Conservation (phyloP, 1,284 basidiomycete genomes). For the Leccinum fallax region DNA sequence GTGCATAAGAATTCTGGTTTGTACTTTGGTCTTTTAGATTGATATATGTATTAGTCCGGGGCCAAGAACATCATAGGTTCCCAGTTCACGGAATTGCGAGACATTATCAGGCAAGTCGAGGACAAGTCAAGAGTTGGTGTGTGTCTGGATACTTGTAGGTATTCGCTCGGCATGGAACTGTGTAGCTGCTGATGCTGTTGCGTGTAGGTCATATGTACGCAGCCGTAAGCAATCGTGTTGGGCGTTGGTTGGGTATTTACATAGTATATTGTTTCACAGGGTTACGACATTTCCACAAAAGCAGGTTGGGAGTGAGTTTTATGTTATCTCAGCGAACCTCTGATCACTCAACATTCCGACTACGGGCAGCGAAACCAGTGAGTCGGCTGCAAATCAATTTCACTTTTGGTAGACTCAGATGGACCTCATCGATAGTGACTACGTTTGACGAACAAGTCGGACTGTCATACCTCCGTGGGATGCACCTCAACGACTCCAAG, state of each 20-base stretch:
- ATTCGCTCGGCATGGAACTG: neutral
- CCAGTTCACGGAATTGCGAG: slow-evolving; percentile 65
- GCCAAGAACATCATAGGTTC: slow-evolving; percentile 81
- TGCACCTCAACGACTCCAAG: slow-evolving; percentile 89
- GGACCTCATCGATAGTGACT: slow-evolving; percentile 44
- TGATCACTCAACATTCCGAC: slow-evolving; percentile 10
- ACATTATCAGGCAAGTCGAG: slow-evolving; percentile 72
- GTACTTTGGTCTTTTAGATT: neutral
- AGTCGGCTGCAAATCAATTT: slow-evolving; percentile 4
- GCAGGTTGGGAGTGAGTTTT: slow-evolving; percentile 63
- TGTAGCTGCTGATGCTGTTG: neutral
- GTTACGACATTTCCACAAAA: slow-evolving; percentile 78
- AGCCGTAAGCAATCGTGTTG: slow-evolving; percentile 49
- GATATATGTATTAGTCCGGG: slow-evolving; percentile 59
- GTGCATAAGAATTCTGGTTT: slow-evolving; percentile 38
- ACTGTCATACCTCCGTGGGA: slow-evolving; percentile 70
- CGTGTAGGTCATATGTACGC: slow-evolving; percentile 76
- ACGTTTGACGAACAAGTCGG: slow-evolving; percentile 73
- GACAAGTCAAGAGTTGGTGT: slow-evolving; percentile 80
- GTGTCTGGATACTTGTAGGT: slow-evolving; percentile 83
- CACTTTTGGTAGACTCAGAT: neutral
- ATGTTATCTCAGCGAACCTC: neutral
- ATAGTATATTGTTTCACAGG: slow-evolving; percentile 41
- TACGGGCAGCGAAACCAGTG: slow-evolving; percentile 24
- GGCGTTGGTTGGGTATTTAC: neutral